Conservation (phyloP, 2,329 filamentous ascomycete genomes). For the Apiospora kogelbergensis region DNA sequence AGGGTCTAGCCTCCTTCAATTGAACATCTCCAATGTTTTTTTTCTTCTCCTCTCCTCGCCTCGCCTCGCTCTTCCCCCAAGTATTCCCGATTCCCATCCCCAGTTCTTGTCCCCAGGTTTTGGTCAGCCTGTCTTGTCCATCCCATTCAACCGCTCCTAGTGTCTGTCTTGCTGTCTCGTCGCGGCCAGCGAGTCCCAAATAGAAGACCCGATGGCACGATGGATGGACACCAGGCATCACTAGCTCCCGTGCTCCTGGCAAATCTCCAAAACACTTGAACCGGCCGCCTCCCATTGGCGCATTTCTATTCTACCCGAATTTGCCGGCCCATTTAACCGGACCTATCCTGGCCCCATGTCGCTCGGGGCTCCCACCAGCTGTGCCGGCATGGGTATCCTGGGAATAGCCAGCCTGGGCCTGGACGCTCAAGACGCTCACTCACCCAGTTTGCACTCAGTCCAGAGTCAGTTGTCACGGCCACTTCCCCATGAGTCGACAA, state of each 20-base stretch:
- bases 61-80: neutral
- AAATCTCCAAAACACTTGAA: neutral
- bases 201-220: neutral
- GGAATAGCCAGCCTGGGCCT: neutral
- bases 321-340: slow-evolving; percentile 7
- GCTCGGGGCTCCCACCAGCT: neutral
- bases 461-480: no score
- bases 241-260: slow-evolving; percentile 2
- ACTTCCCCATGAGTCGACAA: neutral
- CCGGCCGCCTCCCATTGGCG: slow-evolving; percentile 1
- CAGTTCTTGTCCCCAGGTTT: neutral
- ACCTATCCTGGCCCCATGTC: neutral
- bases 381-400: neutral
- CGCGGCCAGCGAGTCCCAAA: neutral
- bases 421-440: neutral
- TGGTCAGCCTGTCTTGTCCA: neutral
- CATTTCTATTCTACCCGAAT: slow-evolving; percentile 9
- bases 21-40: neutral
- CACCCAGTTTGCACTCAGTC: no score
- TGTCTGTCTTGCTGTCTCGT: neutral
- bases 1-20: neutral
- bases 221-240: neutral
- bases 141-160: neutral
- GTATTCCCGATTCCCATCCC: no score
- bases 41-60: neutral